Conservation (phyloP, 768 basidiomycete genomes). For the Rhodocollybia butyracea region DNA sequence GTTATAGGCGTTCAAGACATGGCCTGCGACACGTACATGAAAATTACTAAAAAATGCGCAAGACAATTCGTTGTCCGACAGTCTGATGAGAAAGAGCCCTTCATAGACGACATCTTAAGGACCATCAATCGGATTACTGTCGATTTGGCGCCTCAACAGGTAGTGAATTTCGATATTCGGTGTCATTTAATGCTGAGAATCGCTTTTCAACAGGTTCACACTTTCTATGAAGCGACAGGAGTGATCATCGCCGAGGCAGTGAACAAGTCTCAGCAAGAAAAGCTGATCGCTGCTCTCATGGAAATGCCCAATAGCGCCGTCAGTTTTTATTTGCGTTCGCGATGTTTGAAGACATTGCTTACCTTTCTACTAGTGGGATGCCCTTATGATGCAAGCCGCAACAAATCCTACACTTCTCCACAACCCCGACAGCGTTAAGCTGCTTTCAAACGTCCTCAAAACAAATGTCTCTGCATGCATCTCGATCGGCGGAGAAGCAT, state of each 20-base stretch:
- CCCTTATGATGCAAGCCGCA: slow-evolving; percentile 70
- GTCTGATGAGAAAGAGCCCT: slow-evolving; percentile 72
- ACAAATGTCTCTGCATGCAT: slow-evolving; percentile 79
- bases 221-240: slow-evolving; percentile 79
- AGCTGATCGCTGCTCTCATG: slow-evolving; percentile 71
- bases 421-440: slow-evolving; percentile 71
- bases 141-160: slow-evolving; percentile 68
- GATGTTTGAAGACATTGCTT: background rate
- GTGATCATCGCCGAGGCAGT: slow-evolving; percentile 83
- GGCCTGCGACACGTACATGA: slow-evolving; percentile 86
- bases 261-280: slow-evolving; percentile 73
- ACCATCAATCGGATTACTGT: slow-evolving; percentile 68
- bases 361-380: slow-evolving; percentile 55
- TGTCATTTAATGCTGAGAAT: too few relatives aligned
- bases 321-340: slow-evolving; percentile 17
- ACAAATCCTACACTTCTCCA: slow-evolving; percentile 65
- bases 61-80: slow-evolving; percentile 82
- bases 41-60: slow-evolving; percentile 78
- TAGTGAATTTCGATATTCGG: slow-evolving; percentile 1
- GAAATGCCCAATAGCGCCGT: slow-evolving; percentile 73
- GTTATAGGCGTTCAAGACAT: slow-evolving; percentile 75
- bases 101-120: slow-evolving; percentile 75
- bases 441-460: slow-evolving; percentile 73
- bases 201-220: slow-evolving; percentile 50
- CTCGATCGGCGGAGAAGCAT: slow-evolving; percentile 66